These are phyloP conservation scores for Inonotus obliquus DNA, from an alignment of 1,284 basidiomycete genomes.

Conservation along the genomic window DNA sequence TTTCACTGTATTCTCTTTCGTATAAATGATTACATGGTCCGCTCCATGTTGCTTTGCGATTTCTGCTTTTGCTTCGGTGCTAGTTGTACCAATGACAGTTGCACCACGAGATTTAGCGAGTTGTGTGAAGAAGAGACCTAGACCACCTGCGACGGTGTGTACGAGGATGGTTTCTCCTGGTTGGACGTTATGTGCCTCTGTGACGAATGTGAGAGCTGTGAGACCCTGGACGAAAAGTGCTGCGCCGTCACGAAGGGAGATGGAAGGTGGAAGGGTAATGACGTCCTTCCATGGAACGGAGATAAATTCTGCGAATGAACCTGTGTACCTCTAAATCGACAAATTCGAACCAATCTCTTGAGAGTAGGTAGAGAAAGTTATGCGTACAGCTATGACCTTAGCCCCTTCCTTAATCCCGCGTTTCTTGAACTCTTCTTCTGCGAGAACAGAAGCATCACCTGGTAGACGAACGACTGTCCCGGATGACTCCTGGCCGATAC, in stretches of 20 bases:
- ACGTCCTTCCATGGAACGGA: slow-evolving; percentile 61
- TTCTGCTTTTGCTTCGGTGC: slow-evolving; percentile 78
- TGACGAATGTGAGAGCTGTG: slow-evolving; percentile 76
- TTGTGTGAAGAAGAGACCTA: slow-evolving; percentile 59
- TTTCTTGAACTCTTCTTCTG: slow-evolving; percentile 54
- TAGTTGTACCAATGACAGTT: slow-evolving; percentile 92
- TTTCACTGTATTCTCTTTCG: slow-evolving; percentile 62
- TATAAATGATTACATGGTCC: slow-evolving; percentile 83
- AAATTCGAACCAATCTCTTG: background rate
- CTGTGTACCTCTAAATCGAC: slow-evolving; percentile 41
- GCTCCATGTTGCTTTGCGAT: slow-evolving; percentile 82
- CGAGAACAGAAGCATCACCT: slow-evolving; percentile 48
- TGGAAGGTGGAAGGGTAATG: slow-evolving; percentile 52
- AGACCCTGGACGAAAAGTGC: slow-evolving; percentile 73
- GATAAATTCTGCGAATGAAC: slow-evolving; percentile 74
- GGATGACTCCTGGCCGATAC: slow-evolving; percentile 75
- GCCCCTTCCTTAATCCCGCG: slow-evolving; percentile 56
- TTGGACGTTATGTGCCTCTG: slow-evolving; percentile 82
- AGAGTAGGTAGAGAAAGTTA: slow-evolving; percentile 15
- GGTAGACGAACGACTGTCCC: slow-evolving; percentile 76
- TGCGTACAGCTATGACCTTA: slow-evolving; percentile 57
- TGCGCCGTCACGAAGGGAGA: slow-evolving; percentile 66
- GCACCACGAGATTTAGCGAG: slow-evolving; percentile 72
- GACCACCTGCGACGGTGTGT: slow-evolving; percentile 85
- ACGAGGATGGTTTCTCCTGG: slow-evolving; percentile 72